Base-by-base conservation (phyloP, 2,329 filamentous ascomycete species). In the Dothideomycetes sp. region DNA sequence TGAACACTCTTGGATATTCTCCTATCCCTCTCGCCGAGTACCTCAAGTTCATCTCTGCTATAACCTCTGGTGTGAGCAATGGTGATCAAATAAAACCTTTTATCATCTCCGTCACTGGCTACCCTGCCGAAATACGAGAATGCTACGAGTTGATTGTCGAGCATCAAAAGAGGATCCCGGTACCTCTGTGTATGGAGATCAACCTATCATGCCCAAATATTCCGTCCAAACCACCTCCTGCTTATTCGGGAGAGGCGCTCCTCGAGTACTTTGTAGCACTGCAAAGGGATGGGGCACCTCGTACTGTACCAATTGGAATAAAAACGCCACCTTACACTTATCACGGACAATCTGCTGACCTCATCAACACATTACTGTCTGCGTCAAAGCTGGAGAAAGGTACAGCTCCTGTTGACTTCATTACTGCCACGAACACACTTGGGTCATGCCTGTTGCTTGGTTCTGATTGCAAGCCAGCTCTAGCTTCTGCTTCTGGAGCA, bases 151-250 rank as follows among this genome's bases (percentile, higher is more conserved):
- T 62, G 11, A 69, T 82, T 43, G 56, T 53, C 54, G 42, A 43
- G 18, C 34, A 52, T 45, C 44, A 68, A 42, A 14, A 32, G 2
- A 40, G 38, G 2, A 64, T 54, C 3, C 35, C 18, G 17, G 64
- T 76, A 47, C 66, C 68, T 1, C 62, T 84, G 1, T 77, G 77
- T 14, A 74, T 87, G 65, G 84, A 89, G 58, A 66, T 88, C 51
- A 89, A 89, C 53, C 72, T 88, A 19, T 81, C 75, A 22, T 88
- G 84, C 49, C 84, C 84, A 0, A 88, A 89, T 51, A 87, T 88
- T 36, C 67, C 72, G 0, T 63, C 64, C 14, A 70, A 72, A 34
- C 77, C 82, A 1, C 84, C 84, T 1, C 81, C 83, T 4, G 83
- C 83, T 0, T 88, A 87, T 54, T 68, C 73, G 5, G 57, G 64